Conservation (phyloP, 495 filamentous ascomycete species). For the Podospora sp. region DNA sequence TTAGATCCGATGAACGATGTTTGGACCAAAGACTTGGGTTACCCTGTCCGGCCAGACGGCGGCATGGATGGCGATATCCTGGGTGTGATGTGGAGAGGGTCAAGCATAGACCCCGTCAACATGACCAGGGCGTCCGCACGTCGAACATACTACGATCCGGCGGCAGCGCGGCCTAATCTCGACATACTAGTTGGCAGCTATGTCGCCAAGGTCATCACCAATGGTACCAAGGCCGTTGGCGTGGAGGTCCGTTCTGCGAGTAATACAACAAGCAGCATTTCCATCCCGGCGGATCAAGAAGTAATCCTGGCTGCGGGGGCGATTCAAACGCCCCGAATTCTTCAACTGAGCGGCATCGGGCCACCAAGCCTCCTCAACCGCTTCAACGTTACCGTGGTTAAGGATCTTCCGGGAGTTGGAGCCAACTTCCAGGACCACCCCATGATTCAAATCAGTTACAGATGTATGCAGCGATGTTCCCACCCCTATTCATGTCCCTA, state of each 20-base stretch:
- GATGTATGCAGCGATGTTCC: conserved; percentile 33
- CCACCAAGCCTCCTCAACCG: conserved; percentile 40
- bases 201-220: conserved; percentile 46
- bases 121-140: conserved; percentile 22
- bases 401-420: conserved; percentile 52
- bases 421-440: conserved; percentile 52
- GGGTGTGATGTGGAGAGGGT: conserved; percentile 19
- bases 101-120: conserved; percentile 19
- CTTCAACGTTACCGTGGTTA: conserved; percentile 42
- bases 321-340: conserved; percentile 53
- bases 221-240: conserved; percentile 31
- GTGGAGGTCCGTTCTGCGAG: conserved; percentile 21
- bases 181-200: conserved; percentile 41
- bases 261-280: conserved; percentile 7
- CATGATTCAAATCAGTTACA: conserved; percentile 15
- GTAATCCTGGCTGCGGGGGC: conserved; percentile 56
- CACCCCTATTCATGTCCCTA: background rate
- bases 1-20: background rate
- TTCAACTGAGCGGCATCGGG: conserved; percentile 56
- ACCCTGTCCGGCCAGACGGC: conserved; percentile 18
- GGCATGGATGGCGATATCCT: conserved; percentile 17
- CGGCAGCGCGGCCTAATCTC: conserved; percentile 36
- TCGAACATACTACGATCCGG: conserved; percentile 27
- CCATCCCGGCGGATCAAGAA: conserved; percentile 44
- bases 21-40: conserved; percentile 18